A percentile compares a stretch with the other conserved stretches of the same genome.
Evolutionary conservation across 306 rosid genomes (phyloP).

Genomic region (Citrullus colocynthis): DNA sequence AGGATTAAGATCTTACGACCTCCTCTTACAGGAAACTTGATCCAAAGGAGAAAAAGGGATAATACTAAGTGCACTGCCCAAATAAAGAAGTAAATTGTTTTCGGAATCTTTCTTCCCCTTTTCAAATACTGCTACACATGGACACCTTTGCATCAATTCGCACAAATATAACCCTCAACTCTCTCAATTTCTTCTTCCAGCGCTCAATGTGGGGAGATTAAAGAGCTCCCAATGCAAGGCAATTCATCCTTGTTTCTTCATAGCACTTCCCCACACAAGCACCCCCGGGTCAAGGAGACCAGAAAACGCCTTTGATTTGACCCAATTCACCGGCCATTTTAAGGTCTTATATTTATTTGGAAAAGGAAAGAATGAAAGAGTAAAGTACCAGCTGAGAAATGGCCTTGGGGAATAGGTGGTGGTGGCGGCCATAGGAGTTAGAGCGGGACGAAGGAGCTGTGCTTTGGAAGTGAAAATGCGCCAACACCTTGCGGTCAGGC

Average conservation of each 20-base stretch:
- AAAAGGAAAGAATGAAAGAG: neutral
- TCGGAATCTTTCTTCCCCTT: neutral
- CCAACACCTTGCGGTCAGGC: conserved; percentile 81
- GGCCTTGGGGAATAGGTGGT: conserved; percentile 89
- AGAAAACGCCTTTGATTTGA: neutral
- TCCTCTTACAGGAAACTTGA: neutral
- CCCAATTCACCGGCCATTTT: neutral
- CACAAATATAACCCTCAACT: neutral
- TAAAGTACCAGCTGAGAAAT: conserved; percentile 68
- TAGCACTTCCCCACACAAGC: neutral
- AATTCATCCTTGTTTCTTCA: neutral
- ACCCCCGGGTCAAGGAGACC: neutral
- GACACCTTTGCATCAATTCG: neutral
- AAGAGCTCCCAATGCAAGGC: neutral
- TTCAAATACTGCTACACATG: neutral
- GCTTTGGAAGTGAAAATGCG: conserved; percentile 67
- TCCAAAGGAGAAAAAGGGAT: neutral
- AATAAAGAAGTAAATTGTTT: neutral
- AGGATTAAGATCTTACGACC: neutral
- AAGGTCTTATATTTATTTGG: neutral
- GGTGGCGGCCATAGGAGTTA: conserved; percentile 56
- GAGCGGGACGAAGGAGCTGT: conserved; percentile 36
- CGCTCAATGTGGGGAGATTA: neutral
- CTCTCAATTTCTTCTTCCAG: neutral
- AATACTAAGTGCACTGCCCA: neutral